phyloP scores from a whole-genome alignment of 1,284 basidiomycete genomes.

The Trametes versicolor region DNA sequence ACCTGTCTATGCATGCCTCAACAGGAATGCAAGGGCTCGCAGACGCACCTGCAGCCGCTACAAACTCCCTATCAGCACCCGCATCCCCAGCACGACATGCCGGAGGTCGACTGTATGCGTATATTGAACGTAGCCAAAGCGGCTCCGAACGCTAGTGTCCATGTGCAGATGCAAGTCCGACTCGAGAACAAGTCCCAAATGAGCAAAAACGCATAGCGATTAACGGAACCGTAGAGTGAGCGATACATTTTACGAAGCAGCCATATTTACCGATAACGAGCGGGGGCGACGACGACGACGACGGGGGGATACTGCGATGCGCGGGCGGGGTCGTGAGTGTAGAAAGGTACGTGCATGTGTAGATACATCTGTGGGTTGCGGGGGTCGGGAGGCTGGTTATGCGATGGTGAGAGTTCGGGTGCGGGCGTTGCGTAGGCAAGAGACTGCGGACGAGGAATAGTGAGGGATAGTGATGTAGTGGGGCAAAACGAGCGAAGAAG shows the following conservation, averaged over 20 bases:
- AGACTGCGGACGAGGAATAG: neutral
- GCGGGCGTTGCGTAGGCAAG: no score
- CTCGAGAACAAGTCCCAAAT: no score
- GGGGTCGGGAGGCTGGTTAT: neutral
- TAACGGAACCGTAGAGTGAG: neutral
- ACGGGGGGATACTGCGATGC: neutral
- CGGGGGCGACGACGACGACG: neutral
- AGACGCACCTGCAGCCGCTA: no score
- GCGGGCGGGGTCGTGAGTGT: neutral
- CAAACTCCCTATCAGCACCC: no score
- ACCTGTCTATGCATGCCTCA: no score
- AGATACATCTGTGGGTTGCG: neutral
- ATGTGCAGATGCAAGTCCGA: no score
- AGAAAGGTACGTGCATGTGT: conserved; percentile 2
- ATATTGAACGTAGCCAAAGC: no score
- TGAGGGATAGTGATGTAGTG: neutral
- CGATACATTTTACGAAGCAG: neutral
- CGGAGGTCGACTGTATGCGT: no score
- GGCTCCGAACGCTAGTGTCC: no score
- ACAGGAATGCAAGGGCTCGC: no score
- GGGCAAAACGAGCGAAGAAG: neutral
- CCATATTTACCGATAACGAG: neutral
- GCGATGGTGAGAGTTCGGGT: neutral
- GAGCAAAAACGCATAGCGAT: no score
- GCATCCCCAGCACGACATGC: no score